Evolutionary conservation across 306 rosid species (phyloP), one percentile per base, ranked within the genome.

Genomic region (Prinsepia uniflora): DNA sequence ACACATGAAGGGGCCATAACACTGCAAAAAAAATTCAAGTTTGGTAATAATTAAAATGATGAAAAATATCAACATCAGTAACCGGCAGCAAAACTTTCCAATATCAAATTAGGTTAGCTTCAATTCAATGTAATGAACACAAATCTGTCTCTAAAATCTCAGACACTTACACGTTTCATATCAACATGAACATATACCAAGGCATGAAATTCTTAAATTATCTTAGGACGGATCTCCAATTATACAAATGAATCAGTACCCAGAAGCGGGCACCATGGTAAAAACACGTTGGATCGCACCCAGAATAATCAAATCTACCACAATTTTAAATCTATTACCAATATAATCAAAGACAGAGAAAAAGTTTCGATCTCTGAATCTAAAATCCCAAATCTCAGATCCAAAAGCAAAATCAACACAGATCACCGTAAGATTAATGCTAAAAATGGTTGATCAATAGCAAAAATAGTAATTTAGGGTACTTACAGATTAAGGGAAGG

Each of bases 401-500:
- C 64, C 2, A 19, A n/a, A 69, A 53, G 8, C 72, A 39, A 68
- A 8, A 53, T 2, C 4, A 2, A 52, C 14, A 4, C 46, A 39
- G 11, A 39, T 2, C 39, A 19, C 1, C 7, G 22, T 15, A 4
- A 50, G 55, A 34, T 6, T 13, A 13, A 59, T 59, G 64, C 64
- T 12, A 53, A 8, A 30, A 24, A 15, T 0, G 8, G 47, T 42
- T 3, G 62, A 0, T 57, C 12, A 30, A 30, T 30, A 30, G 4
- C 4, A 30, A 30, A 30, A 30, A 30, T 24, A 4, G n/a, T 11
- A 13, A 39, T 69, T 55, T 50, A 61, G 65, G 72, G 9, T 9
- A 75, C 96, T 13, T 79, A 94, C 98, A 89, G 60, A 90, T 8
- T 60, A 92, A 80, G 41, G 98, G 98, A 42, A 92, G 88, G 79